Conservation (phyloP, 345 rosid genomes). For the Physaria fendleri region DNA sequence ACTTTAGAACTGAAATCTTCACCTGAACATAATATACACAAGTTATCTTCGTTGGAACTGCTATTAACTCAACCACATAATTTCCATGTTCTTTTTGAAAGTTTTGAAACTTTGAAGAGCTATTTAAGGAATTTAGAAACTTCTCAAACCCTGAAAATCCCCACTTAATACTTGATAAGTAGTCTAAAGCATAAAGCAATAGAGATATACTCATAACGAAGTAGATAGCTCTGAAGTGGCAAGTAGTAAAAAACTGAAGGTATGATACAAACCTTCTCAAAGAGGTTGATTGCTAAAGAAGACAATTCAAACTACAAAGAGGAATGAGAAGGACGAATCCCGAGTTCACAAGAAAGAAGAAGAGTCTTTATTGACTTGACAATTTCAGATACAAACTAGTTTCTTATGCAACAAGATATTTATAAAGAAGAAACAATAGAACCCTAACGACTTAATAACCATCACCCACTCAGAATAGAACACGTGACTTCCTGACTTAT, state of each 20-base stretch:
- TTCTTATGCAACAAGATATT: too few relatives aligned
- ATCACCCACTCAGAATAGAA: too few relatives aligned
- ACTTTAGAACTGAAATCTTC: constrained; percentile 16
- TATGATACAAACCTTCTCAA: constrained; percentile 63
- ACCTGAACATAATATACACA: constrained; percentile 98
- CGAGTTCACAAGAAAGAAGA: too few relatives aligned
- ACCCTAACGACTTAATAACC: too few relatives aligned
- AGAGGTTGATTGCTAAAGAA: too few relatives aligned
- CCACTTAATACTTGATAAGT: neutral
- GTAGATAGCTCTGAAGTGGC: neutral
- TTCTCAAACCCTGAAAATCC: constrained; percentile 74
- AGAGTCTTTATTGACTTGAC: too few relatives aligned
- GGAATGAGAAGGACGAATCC: too few relatives aligned
- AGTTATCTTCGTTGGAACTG: constrained; percentile 76
- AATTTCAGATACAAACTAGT: too few relatives aligned
- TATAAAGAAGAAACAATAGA: too few relatives aligned
- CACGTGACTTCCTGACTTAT: too few relatives aligned
- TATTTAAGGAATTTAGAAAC: constrained; percentile 65
- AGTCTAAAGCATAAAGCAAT: neutral
- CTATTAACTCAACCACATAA: constrained; percentile 75
- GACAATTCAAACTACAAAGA: too few relatives aligned
- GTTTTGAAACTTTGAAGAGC: constrained; percentile 74
- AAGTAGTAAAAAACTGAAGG: neutral
- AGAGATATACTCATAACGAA: neutral
- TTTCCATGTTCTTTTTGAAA: constrained; percentile 69